These are phyloP conservation scores for Neodidymelliopsis sp. DNA, from an alignment of 2,329 filamentous ascomycete genomes.

Conservation along the genomic window DNA sequence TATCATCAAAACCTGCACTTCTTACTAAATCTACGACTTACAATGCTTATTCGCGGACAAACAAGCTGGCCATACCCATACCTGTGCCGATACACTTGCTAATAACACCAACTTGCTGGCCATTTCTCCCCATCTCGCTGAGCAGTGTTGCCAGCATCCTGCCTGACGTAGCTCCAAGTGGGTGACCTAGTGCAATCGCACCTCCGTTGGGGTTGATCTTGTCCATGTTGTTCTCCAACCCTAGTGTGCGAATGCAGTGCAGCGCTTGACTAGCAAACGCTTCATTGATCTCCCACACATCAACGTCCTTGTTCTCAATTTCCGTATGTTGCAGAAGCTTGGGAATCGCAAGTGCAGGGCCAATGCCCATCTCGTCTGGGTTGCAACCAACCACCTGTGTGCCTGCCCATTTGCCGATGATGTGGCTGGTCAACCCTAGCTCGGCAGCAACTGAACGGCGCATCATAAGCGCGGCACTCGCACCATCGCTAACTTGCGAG, in stretches of 20 bases:
- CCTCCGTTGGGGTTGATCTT: conserved; percentile 92
- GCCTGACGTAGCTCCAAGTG: conserved; percentile 86
- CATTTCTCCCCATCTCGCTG: conserved; percentile 70
- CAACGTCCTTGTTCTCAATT: conserved; percentile 72
- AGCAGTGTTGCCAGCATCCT: conserved; percentile 80
- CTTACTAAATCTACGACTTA: no score
- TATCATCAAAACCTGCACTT: no score
- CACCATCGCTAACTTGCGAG: conserved; percentile 87
- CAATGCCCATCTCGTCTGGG: conserved; percentile 94
- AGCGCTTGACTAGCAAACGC: conserved; percentile 70
- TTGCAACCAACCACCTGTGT: conserved; percentile 78
- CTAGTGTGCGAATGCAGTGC: conserved; percentile 75
- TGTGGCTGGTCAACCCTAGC: conserved; percentile 71
- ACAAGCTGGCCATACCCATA: conserved; percentile 62
- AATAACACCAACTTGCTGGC: conserved; percentile 80
- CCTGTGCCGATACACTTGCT: conserved; percentile 78
- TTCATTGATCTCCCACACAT: conserved; percentile 95
- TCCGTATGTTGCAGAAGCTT: conserved; percentile 76
- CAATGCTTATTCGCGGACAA: conserved; percentile 54
- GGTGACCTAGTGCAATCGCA: conserved; percentile 92
- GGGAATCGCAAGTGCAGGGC: conserved; percentile 85
- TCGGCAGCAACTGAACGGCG: conserved; percentile 78
- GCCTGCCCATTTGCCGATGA: conserved; percentile 84
- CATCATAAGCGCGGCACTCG: conserved; percentile 84
- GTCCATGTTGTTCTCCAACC: conserved; percentile 70